These are phyloP conservation scores for Entomortierella beljakovae DNA, from an alignment of 192 early-diverging fungal species.

Conservation along the genomic window DNA sequence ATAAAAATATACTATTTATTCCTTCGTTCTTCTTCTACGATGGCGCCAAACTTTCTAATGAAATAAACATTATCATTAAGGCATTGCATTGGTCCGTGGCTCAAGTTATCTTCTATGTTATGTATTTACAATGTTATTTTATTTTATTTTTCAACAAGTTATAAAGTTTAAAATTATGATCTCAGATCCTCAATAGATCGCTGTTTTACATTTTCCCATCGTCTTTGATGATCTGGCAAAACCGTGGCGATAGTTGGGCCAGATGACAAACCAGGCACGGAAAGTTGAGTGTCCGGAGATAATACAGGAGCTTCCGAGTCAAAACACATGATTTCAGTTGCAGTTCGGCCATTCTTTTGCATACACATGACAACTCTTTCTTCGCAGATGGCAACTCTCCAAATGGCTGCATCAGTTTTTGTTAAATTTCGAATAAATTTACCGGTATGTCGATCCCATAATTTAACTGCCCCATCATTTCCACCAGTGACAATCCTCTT, in stretches of 20 bases:
- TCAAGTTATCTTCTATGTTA: too few relatives aligned
- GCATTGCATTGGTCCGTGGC: too few relatives aligned
- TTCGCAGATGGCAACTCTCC: slow-evolving; percentile 74
- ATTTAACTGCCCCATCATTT: slow-evolving; percentile 91
- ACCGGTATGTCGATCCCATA: slow-evolving; percentile 94
- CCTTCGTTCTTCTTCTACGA: too few relatives aligned
- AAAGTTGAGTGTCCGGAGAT: too few relatives aligned
- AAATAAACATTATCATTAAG: too few relatives aligned
- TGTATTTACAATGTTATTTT: too few relatives aligned
- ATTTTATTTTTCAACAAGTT: too few relatives aligned
- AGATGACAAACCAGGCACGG: too few relatives aligned
- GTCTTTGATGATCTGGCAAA: neutral
- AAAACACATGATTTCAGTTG: slow-evolving; percentile 82
- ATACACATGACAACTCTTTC: slow-evolving; percentile 67
- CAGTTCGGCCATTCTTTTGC: slow-evolving; percentile 69
- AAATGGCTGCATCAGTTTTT: slow-evolving; percentile 85
- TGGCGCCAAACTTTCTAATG: too few relatives aligned
- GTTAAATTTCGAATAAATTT: slow-evolving; percentile 86
- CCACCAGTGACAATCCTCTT: slow-evolving; percentile 91
- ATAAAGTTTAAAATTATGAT: too few relatives aligned
- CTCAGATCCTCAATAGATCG: too few relatives aligned
- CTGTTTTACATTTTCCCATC: neutral
- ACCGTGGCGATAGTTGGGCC: neutral
- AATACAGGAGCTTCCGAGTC: slow-evolving; percentile 51
- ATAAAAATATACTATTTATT: too few relatives aligned